Percentiles rank a stretch among this genome's conserved stretches.
These are phyloP conservation scores for Leccinum pachyderme DNA, from an alignment of 1,284 basidiomycete species.

Conservation along the genomic window DNA sequence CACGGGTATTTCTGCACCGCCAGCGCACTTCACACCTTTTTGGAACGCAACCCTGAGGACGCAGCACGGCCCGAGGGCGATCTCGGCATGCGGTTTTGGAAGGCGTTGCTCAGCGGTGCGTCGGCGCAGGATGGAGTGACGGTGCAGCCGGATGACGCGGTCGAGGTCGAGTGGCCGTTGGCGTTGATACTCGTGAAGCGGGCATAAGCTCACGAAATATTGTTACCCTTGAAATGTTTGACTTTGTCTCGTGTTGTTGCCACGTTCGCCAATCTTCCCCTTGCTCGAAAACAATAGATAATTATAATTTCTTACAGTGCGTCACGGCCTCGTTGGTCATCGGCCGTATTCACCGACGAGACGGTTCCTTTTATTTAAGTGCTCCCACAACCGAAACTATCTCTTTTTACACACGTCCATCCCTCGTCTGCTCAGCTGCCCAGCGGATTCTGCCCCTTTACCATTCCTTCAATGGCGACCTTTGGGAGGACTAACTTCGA, in stretches of 20 bases:
- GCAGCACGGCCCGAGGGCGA: slow-evolving; percentile 49
- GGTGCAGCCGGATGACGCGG: slow-evolving; percentile 40
- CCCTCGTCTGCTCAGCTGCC: neutral
- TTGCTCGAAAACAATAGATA: neutral
- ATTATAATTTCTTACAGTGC: neutral
- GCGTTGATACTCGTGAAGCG: slow-evolving; percentile 61
- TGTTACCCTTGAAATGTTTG: neutral
- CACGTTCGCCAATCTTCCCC: too few species aligned
- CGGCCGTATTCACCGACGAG: too few species aligned
- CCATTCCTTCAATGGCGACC: slow-evolving; percentile 5
- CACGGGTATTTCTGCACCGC: slow-evolving; percentile 71
- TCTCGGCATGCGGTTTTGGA: slow-evolving; percentile 62
- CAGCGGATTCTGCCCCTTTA: too few species aligned
- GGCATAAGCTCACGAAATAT: slow-evolving; percentile 5
- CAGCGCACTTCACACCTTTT: slow-evolving; percentile 71
- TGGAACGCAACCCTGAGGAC: slow-evolving; percentile 66
- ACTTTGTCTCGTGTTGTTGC: neutral
- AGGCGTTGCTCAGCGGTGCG: slow-evolving; percentile 41
- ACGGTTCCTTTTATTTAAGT: too few species aligned
- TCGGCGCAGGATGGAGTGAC: slow-evolving; percentile 37
- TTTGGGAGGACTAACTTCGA: slow-evolving; percentile 37
- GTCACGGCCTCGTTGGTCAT: too few species aligned
- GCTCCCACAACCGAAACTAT: neutral
- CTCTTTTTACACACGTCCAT: neutral
- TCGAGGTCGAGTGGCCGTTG: slow-evolving; percentile 76